These are phyloP conservation scores for Penicillium diatomitis DNA, from an alignment of 495 filamentous ascomycete genomes.

Conservation along the genomic window DNA sequence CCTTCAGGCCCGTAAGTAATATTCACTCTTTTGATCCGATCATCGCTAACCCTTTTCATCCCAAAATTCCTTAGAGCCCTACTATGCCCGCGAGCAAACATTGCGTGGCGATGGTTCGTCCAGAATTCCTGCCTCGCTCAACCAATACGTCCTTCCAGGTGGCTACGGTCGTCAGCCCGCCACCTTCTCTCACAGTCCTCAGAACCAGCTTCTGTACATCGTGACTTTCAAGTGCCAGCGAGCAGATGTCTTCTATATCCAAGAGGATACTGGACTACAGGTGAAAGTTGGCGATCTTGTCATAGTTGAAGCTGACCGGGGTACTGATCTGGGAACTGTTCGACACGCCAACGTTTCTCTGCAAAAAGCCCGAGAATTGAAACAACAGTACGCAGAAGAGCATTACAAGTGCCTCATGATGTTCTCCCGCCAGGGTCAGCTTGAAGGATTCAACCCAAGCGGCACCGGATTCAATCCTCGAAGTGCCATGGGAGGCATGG, in stretches of 20 bases:
- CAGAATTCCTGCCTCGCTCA: constrained; percentile 34
- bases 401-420: constrained; percentile 97
- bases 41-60: constrained; percentile 12
- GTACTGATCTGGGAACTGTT: constrained; percentile 92
- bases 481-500: constrained; percentile 67
- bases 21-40: neutral
- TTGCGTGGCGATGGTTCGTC: constrained; percentile 33
- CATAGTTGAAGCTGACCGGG: constrained; percentile 94
- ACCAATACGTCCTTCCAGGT: constrained; percentile 45
- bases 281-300: constrained; percentile 88
- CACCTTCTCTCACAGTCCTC: constrained; percentile 56
- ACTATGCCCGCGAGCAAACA: constrained; percentile 39
- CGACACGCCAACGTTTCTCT: constrained; percentile 73
- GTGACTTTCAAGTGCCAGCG: constrained; percentile 93
- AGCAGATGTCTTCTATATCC: constrained; percentile 92
- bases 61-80: constrained; percentile 27
- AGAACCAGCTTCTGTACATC: constrained; percentile 78
- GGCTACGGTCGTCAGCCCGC: constrained; percentile 48
- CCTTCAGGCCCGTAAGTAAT: constrained; percentile 9
- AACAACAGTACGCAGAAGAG: constrained; percentile 82
- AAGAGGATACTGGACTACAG: constrained; percentile 85
- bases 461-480: constrained; percentile 42
- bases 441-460: constrained; percentile 52
- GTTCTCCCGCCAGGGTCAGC: constrained; percentile 65
- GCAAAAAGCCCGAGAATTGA: constrained; percentile 74